A percentile compares a stretch with the other conserved stretches of the same genome.
These are phyloP conservation scores for Salix koriyanagi DNA, from an alignment of 345 rosid species.

Conservation along the genomic window DNA sequence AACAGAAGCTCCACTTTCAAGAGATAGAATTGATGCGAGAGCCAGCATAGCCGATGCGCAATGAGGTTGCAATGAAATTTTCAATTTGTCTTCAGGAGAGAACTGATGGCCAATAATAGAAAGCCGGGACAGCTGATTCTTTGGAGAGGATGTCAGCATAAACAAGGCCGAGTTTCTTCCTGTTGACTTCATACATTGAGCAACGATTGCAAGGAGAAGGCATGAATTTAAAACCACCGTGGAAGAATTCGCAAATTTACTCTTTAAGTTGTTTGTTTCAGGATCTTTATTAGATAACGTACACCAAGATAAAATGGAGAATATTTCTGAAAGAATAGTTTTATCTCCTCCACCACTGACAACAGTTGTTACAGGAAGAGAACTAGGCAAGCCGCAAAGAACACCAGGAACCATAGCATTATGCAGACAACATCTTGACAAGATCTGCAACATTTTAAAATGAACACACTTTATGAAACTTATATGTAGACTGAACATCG, in stretches of 20 bases:
- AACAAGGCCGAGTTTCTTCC: slow-evolving; percentile 83
- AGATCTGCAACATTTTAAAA: slow-evolving; percentile 51
- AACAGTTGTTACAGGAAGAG: slow-evolving; percentile 71
- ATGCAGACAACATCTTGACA: slow-evolving; percentile 84
- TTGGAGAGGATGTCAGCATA: slow-evolving; percentile 82
- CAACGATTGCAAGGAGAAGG: slow-evolving; percentile 66
- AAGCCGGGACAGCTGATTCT: slow-evolving; percentile 79
- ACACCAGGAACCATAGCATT: slow-evolving; percentile 65
- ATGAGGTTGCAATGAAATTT: slow-evolving; percentile 54
- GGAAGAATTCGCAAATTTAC: slow-evolving; percentile 52
- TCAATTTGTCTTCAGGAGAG: slow-evolving; percentile 59
- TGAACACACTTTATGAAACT: background rate
- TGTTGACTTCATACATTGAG: slow-evolving; percentile 75
- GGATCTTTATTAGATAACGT: slow-evolving; percentile 52
- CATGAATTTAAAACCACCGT: slow-evolving; percentile 58
- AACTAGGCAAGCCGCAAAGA: slow-evolving; percentile 88
- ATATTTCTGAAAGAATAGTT: slow-evolving; percentile 80
- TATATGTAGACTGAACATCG: too few species aligned
- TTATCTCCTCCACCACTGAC: slow-evolving; percentile 96
- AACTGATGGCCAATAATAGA: slow-evolving; percentile 64
- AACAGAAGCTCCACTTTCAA: slow-evolving; percentile 71
- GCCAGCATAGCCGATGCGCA: slow-evolving; percentile 91
- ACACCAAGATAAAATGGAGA: slow-evolving; percentile 58
- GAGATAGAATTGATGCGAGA: slow-evolving; percentile 84
- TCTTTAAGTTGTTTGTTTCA: slow-evolving; percentile 48